Base-by-base conservation (phyloP, 169 alveolate species). In the Blepharisma undulans region DNA sequence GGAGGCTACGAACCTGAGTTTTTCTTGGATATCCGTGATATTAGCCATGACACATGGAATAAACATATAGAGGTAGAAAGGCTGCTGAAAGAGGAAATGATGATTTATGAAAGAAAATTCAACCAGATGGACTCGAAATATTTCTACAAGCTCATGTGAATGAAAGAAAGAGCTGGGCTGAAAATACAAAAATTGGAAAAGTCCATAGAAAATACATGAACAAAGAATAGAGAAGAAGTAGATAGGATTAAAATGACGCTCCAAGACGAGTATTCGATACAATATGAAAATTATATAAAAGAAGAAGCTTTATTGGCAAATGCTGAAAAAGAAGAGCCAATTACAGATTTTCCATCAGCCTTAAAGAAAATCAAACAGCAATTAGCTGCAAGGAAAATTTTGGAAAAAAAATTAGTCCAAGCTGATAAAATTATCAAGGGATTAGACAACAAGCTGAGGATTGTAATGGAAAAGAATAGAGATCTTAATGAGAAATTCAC, bases 1-100 rank as follows among this genome's bases (percentile, higher is more conserved):
- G 86, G 29, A 32, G 66, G 60, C 18, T 27, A 78, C 12, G 34
- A 32, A 4, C 86, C 61, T 7, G 34, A 21, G 29, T 29, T 36
- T 29, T 27, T 27, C 18, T 25, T 29, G 29, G 86, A 78, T 27
- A 78, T 78, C 18, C 16, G 34, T 14, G 86, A 25, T 27, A 78
- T 78, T 32, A 29, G 71, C 30, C 61, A 78, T 29, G 86, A 78
- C 10, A 78, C 86, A 14, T 78, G 86, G 86, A 78, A 22, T 22
- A 78, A 78, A n/a, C 86, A 78, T 32, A 12, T 78, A 34, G 86
- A 78, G 60, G 86, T 78, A 12, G 86, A 78, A 78, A 78, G 34
- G 27, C 29, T 78, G 86, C 60, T 78, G 10, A 78, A 25, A 29
- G 34, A 27, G 18, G 86, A 78, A 78, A 78, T 78, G 86, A 48